Base-by-base conservation (phyloP, 352 stramenopile genomes). In the Blastocystis sp. region DNA sequence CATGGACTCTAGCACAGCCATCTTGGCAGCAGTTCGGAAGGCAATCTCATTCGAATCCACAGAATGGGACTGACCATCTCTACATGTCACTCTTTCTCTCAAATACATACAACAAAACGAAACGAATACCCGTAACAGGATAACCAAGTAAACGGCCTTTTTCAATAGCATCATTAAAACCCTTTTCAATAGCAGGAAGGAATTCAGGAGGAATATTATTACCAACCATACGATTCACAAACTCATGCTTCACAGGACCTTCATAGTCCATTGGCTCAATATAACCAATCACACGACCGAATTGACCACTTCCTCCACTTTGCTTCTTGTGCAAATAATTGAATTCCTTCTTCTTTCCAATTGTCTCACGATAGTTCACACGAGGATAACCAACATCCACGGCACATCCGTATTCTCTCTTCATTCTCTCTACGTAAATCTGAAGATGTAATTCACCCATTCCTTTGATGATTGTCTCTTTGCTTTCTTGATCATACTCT, bases 281-380 rank as follows among this genome's bases (percentile, higher is more conserved):
- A 91, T 97, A 98, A 61, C 96, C 96, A 69, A 97, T 94, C 57
- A 99, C 95, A 87, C 93, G 92, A 27, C 92, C 93, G 46, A 90
- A 99, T 90, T 99, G 96, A 52, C 96, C 96, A 57, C 93, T 93
- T 69, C 96, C 96, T 89, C 96, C 96, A 52, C 94, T 97, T 91
- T 99, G 96, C 89, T 99, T 99, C 90, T 98, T 98, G 92, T 99
- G 96, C 65, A 98, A 88, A 91, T 97, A 98, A 91, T 98, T 97
- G 90, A 98, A 99, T 73, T 96, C 92, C 74, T 92, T 92, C 51
- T 93, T 93, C 59, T 91, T 87, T 42, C 91, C 93, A 89, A 99
- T 97, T 16, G 96, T 98, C 91, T 98, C 96, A 86, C 97, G 96
- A 92, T 98, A 99, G 89, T 98, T 98, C 35, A 99, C 96, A 90